Conservation (phyloP, 2,329 filamentous ascomycete species). For the Diaporthe ilicicola region DNA sequence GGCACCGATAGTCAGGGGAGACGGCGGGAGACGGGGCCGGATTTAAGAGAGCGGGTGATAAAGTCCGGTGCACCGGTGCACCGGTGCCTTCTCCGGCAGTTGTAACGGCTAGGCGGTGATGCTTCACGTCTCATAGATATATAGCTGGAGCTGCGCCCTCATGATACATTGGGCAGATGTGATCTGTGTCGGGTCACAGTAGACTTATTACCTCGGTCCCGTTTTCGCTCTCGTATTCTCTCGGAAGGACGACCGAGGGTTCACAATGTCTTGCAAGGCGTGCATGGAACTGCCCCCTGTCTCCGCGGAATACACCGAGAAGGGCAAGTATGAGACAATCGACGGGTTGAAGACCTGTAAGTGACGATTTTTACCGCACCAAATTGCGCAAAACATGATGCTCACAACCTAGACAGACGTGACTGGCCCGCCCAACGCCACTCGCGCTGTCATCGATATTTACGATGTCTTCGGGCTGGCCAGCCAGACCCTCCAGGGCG, state of each 20-base stretch:
- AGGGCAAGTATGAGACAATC: constrained; percentile 51
- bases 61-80: neutral
- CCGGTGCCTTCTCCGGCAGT: constrained; percentile 18
- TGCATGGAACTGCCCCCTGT: constrained; percentile 48
- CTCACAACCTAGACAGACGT: constrained; percentile 42
- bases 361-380: constrained; percentile 26
- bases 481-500: constrained; percentile 57
- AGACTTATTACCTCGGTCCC: neutral
- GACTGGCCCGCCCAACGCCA: constrained; percentile 44
- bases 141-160: neutral
- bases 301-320: constrained; percentile 48
- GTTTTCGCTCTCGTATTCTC: no score
- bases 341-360: constrained; percentile 53
- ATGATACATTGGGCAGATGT: neutral
- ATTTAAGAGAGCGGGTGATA: neutral
- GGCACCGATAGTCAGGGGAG: neutral
- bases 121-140: neutral
- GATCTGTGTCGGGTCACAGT: neutral
- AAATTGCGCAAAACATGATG: neutral
- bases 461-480: constrained; percentile 58
- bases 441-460: constrained; percentile 51
- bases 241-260: neutral
- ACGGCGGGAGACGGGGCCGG: neutral
- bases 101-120: neutral
- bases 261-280: constrained; percentile 38